phyloP scores from a whole-genome alignment of 345 rosid species.

The Lenwebbia sp. region DNA sequence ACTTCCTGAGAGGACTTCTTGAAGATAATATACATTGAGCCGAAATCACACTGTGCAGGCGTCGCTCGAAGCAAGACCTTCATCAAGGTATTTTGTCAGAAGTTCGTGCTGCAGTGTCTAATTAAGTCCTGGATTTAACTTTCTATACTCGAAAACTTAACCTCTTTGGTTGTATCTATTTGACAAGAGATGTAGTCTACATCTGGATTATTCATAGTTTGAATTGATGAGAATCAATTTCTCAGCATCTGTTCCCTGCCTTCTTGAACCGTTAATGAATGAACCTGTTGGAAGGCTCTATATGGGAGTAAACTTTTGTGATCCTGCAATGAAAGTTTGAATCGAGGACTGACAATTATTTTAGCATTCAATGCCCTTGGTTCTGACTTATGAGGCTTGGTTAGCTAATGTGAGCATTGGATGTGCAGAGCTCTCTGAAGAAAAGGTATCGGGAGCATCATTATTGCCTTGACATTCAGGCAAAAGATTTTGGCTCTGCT shows the following conservation, averaged over 20 bases:
- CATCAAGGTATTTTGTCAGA: neutral
- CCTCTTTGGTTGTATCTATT: neutral
- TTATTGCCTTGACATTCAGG: neutral
- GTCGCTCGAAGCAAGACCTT: neutral
- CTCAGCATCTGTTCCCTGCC: neutral
- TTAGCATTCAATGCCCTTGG: neutral
- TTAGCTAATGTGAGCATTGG: neutral
- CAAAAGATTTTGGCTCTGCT: neutral
- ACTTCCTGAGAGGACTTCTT: conserved; percentile 66
- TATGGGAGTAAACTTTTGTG: neutral
- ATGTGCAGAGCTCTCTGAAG: neutral
- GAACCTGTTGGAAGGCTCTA: neutral
- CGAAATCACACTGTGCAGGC: neutral
- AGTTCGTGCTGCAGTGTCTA: neutral
- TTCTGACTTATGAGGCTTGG: neutral
- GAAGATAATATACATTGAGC: conserved; percentile 23
- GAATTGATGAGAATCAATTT: neutral
- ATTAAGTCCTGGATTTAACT: neutral
- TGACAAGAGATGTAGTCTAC: neutral
- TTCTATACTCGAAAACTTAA: neutral
- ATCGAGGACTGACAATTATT: neutral
- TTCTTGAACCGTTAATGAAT: neutral
- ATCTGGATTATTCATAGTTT: neutral
- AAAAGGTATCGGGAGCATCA: neutral
- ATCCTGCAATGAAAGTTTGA: neutral